Evolutionary conservation across 768 basidiomycete genomes (phyloP).

Genomic region (Phallus indusiatus): DNA sequence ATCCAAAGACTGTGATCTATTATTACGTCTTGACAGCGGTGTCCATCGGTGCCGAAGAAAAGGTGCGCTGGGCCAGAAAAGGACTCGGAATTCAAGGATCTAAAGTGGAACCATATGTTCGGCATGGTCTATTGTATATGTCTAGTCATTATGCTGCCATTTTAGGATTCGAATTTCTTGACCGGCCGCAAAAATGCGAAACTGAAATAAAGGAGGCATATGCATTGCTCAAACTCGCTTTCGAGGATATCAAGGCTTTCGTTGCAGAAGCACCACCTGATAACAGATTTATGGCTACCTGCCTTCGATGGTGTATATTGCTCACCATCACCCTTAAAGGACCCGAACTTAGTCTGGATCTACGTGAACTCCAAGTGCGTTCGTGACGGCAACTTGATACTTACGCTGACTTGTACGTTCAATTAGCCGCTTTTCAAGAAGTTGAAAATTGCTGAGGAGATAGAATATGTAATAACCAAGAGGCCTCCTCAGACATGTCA

Average conservation of each 20-base stretch:
- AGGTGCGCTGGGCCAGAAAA: constrained; percentile 54
- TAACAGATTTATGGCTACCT: constrained; percentile 47
- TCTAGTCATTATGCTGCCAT: constrained; percentile 51
- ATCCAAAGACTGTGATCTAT: constrained; percentile 53
- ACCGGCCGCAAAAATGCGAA: constrained; percentile 9
- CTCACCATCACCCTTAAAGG: constrained; percentile 44
- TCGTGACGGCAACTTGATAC: no score
- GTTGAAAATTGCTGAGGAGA: no score
- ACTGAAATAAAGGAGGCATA: constrained; percentile 49
- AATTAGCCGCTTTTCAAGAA: no score
- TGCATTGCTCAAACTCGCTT: constrained; percentile 49
- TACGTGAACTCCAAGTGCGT: constrained; percentile 43
- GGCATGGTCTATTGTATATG: constrained; percentile 48
- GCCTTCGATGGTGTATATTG: constrained; percentile 50
- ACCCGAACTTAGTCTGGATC: constrained; percentile 36
- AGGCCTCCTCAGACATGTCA: no score
- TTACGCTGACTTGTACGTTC: no score
- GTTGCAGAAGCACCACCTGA: constrained; percentile 51
- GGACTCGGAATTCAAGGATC: constrained; percentile 45
- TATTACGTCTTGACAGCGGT: constrained; percentile 52
- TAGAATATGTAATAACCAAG: no score
- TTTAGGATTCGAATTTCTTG: constrained; percentile 31
- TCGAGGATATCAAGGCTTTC: constrained; percentile 51
- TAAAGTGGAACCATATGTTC: constrained; percentile 42
- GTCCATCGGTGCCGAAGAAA: constrained; percentile 33